phyloP scores from a whole-genome alignment of 192 early-diverging fungal genomes.

The Dissophora ornata region DNA sequence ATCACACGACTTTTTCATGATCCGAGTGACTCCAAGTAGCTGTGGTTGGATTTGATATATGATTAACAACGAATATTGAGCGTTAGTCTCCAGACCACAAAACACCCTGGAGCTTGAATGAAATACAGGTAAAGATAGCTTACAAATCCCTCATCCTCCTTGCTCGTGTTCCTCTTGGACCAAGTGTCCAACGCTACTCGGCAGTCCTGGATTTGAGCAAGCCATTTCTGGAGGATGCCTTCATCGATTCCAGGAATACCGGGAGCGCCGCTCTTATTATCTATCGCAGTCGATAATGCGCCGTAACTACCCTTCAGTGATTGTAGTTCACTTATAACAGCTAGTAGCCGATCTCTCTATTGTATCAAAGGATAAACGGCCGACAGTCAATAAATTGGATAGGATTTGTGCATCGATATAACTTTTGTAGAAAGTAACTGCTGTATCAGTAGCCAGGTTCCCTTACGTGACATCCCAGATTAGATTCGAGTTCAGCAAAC shows the following conservation, averaged over 20 bases:
- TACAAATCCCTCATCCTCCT: slow-evolving; percentile 10
- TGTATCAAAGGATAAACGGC: no score
- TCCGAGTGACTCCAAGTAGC: not conserved
- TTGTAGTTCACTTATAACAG: slow-evolving; percentile 3
- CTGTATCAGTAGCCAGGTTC: not conserved
- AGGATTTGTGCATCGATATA: no score
- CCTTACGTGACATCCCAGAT: slow-evolving; percentile 17
- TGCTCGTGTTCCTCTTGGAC: not conserved
- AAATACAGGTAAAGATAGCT: not conserved
- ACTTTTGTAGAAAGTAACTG: not conserved
- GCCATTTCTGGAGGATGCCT: slow-evolving; percentile 15
- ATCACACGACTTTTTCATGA: slow-evolving; percentile 5
- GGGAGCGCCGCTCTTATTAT: slow-evolving; percentile 8
- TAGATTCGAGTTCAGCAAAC: slow-evolving; percentile 20
- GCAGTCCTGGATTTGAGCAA: slow-evolving; percentile 21
- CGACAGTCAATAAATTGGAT: not conserved
- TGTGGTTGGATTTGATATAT: not conserved
- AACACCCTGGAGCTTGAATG: no score
- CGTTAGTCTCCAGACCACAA: no score
- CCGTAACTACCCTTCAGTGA: slow-evolving; percentile 9
- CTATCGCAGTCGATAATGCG: slow-evolving; percentile 3
- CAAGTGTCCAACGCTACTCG: not conserved
- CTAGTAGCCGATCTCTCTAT: slow-evolving; percentile 31
- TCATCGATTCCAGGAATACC: slow-evolving; percentile 15
- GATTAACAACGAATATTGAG: not conserved